Conservation (phyloP, 345 rosid species). For the Heritiera fomes region DNA sequence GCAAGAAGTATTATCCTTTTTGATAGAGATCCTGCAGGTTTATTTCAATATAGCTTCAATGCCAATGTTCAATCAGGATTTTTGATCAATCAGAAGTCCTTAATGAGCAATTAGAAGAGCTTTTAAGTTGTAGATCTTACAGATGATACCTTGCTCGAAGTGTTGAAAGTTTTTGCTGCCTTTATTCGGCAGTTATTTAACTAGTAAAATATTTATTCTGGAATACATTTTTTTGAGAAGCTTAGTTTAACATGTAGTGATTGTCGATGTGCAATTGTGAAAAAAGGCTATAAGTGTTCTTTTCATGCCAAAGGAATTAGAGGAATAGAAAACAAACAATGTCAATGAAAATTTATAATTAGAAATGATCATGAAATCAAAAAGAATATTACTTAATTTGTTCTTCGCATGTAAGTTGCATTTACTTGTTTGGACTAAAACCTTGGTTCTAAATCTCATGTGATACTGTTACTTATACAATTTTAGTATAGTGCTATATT, state of each 20-base stretch:
- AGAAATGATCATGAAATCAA: background rate
- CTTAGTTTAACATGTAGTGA: background rate
- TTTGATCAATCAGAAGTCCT: background rate
- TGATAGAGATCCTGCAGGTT: background rate
- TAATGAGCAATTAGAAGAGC: background rate
- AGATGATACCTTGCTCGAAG: background rate
- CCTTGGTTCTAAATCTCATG: slow-evolving; percentile 17
- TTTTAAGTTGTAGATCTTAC: background rate
- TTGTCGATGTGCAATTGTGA: slow-evolving; percentile 1
- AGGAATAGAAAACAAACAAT: background rate
- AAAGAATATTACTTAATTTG: background rate
- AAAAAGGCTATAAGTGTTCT: background rate
- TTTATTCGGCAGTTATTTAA: background rate
- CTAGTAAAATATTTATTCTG: background rate
- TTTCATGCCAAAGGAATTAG: background rate
- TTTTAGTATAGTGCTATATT: slow-evolving; percentile 1
- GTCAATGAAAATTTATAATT: background rate
- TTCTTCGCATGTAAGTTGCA: background rate
- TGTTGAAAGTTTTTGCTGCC: background rate
- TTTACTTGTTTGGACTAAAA: slow-evolving; percentile 14
- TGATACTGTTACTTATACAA: background rate
- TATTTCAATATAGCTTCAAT: background rate
- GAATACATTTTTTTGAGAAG: background rate
- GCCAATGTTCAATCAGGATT: background rate
- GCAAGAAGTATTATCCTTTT: background rate